Base-by-base conservation (phyloP, 2,329 filamentous ascomycete genomes). In the Chrysosporium keratinophilum region DNA sequence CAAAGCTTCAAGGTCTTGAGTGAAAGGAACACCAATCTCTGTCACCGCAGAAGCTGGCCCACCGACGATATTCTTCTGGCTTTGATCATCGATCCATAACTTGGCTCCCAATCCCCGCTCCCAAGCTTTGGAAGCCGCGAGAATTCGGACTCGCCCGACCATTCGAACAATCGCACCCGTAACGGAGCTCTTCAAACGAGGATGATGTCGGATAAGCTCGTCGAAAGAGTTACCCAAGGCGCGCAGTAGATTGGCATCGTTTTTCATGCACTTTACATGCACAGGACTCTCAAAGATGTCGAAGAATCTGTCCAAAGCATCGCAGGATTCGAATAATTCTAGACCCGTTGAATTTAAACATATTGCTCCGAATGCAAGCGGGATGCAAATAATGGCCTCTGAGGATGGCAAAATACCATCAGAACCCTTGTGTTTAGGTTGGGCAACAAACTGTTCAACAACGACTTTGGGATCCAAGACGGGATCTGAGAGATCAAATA, bases 251-350 rank as follows among this genome's bases (percentile, higher is more conserved):
- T 84, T 82, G 4, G 78, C 74, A 59, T 95, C 91, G 37, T 76
- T 75, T 58, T 87, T 82, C 77, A 98, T 83, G 58, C 84, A 85
- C 61, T 86, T 87, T 55, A 98, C 82, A 69, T 99, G 94, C 14
- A 82, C 79, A 1, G 89, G 83, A 60, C 88, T 97, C 69, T 96
- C 88, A 60, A 98, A 98, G n/a, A 97, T 88, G 66, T 96, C 88
- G 59, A 98, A 85, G 66, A 90, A 97, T 61, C 82, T 87, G 54
- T 90, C 84, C 43, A 98, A 77, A 1, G 88, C 90, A 55, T 82
- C 78, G 0, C 90, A 96, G 0, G 82, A 79, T 54, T 88, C 83
- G 62, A 98, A 94, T 65, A 96, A 78, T 62, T 86, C 85, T 76
- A 96, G 85, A 7, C 93, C 93, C 28, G 81, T 77, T 58, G 87